Conservation (phyloP, 768 basidiomycete genomes). For the Boletus fagicola region DNA sequence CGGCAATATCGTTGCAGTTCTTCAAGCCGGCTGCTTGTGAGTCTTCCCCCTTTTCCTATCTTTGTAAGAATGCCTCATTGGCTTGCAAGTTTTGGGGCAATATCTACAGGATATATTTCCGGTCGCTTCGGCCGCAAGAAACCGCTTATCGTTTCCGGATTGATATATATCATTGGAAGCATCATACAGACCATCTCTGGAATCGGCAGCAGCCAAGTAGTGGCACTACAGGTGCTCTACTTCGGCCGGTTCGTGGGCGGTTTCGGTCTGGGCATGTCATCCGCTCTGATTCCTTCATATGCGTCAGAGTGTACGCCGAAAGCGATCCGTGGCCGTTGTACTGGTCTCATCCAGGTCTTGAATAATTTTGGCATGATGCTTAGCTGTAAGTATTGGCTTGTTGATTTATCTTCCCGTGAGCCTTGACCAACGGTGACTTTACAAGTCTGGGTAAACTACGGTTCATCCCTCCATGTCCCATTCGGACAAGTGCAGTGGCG, state of each 20-base stretch:
- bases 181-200: slow-evolving; percentile 46
- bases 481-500: slow-evolving; percentile 50
- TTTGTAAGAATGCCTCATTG: neutral
- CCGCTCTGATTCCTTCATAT: slow-evolving; percentile 49
- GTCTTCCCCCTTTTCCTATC: slow-evolving; percentile 9
- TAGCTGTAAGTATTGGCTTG: slow-evolving; percentile 27
- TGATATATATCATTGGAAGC: slow-evolving; percentile 49
- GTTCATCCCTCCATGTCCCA: slow-evolving; percentile 36
- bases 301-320: slow-evolving; percentile 50
- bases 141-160: slow-evolving; percentile 42
- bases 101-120: slow-evolving; percentile 41
- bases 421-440: slow-evolving; percentile 3
- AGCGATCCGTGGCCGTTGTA: slow-evolving; percentile 49
- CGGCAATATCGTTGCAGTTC: slow-evolving; percentile 52
- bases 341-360: slow-evolving; percentile 40
- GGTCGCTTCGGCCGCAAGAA: slow-evolving; percentile 46
- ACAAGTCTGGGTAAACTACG: slow-evolving; percentile 50
- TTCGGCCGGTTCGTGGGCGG: slow-evolving; percentile 58
- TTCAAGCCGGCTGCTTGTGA: slow-evolving; percentile 51
- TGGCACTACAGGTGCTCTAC: slow-evolving; percentile 41
- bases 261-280: slow-evolving; percentile 56
- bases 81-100: slow-evolving; percentile 40
- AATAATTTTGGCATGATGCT: slow-evolving; percentile 36
- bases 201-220: slow-evolving; percentile 36
- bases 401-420: neutral